Evolutionary conservation across 345 rosid species (phyloP).

Genomic region (Rhizophora mangle): DNA sequence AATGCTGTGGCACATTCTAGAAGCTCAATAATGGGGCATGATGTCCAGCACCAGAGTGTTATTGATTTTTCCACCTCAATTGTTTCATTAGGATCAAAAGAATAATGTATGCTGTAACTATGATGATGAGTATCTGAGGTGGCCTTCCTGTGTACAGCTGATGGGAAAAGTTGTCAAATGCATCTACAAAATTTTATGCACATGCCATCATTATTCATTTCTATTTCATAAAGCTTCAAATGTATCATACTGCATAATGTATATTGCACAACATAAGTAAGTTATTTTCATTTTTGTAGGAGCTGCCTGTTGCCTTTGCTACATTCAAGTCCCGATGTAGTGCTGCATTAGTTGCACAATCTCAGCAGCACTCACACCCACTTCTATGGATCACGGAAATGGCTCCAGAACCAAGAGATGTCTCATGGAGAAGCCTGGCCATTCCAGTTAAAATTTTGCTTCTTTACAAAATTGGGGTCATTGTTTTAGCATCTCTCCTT

Average conservation of each 20-base stretch:
- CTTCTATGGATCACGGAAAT: conserved; percentile 65
- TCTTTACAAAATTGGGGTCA: conserved; percentile 59
- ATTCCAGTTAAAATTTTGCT: conserved; percentile 51
- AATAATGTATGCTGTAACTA: too few species aligned
- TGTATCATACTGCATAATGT: not conserved
- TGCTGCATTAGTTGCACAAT: conserved; percentile 71
- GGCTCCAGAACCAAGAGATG: conserved; percentile 90
- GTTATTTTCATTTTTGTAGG: conserved; percentile 38
- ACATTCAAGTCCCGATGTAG: conserved; percentile 69
- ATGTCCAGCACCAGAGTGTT: too few species aligned
- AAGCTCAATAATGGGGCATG: not conserved
- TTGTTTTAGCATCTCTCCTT: conserved; percentile 71
- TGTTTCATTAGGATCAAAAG: too few species aligned
- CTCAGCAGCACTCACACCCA: conserved; percentile 83
- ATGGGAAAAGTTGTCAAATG: too few species aligned
- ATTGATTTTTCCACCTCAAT: too few species aligned
- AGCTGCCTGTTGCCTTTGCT: conserved; percentile 78
- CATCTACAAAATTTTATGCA: too few species aligned
- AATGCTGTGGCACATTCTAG: not conserved
- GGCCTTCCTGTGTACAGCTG: too few species aligned
- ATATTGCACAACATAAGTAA: not conserved
- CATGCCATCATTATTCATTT: too few species aligned
- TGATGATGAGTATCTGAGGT: too few species aligned
- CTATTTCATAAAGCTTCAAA: too few species aligned
- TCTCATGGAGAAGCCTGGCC: conserved; percentile 71